phyloP scores from a whole-genome alignment of 1,139 yeast genomes.

The Oligophagozyma castellii region DNA sequence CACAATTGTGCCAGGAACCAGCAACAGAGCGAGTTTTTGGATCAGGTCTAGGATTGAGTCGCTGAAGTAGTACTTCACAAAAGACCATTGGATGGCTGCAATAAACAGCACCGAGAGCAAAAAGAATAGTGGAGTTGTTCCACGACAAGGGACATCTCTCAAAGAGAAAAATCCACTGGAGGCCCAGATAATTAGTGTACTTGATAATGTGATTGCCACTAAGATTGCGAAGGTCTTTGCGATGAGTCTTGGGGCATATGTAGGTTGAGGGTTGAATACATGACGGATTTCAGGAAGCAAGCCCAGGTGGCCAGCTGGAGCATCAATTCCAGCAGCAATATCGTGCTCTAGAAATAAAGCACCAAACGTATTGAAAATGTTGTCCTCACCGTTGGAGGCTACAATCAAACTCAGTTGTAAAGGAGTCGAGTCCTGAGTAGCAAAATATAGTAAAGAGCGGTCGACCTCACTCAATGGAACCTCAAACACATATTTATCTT shows the following conservation, averaged over 20 bases:
- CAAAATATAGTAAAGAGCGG: too few relatives aligned
- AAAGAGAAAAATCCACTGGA: too few relatives aligned
- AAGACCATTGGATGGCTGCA: constrained; percentile 46
- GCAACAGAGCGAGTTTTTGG: constrained; percentile 36
- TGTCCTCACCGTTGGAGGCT: constrained; percentile 1
- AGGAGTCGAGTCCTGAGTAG: too few relatives aligned
- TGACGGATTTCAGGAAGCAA: constrained; percentile 52
- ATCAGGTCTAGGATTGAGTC: constrained; percentile 61
- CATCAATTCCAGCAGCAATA: constrained; percentile 1
- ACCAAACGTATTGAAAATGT: constrained; percentile 4
- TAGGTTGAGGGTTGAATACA: constrained; percentile 43
- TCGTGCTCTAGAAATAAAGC: constrained; percentile 7
- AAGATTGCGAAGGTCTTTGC: constrained; percentile 44
- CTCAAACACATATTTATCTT: too few relatives aligned
- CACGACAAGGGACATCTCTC: too few relatives aligned
- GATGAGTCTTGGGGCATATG: constrained; percentile 38
- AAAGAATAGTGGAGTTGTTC: too few relatives aligned
- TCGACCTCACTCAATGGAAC: too few relatives aligned
- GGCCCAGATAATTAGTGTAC: too few relatives aligned
- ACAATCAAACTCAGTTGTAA: too few relatives aligned
- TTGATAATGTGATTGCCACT: constrained; percentile 14
- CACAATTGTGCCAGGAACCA: constrained; percentile 40
- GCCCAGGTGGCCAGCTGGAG: constrained; percentile 1
- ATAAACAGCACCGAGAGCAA: constrained; percentile 36
- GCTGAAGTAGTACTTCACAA: constrained; percentile 56